phyloP scores from a whole-genome alignment of 148 eudicot species.

The Rhododendron ferrugineum region DNA sequence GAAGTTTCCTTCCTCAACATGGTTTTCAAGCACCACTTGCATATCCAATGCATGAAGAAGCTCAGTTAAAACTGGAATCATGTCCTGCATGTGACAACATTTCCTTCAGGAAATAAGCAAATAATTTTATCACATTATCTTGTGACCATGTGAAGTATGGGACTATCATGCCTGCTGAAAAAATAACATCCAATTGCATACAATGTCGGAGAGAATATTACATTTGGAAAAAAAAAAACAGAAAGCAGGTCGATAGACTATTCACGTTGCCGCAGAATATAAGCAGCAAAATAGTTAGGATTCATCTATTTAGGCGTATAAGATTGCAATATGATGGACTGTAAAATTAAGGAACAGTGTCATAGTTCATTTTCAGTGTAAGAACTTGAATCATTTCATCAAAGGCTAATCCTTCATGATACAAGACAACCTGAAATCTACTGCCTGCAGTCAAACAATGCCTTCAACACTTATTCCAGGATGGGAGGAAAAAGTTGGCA shows the following conservation, averaged over 20 bases:
- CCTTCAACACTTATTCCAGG: background rate
- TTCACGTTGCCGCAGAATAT: background rate
- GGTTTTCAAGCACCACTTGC: constrained; percentile 73
- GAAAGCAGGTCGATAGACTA: background rate
- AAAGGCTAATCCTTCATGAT: background rate
- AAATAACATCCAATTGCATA: background rate
- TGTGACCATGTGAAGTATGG: background rate
- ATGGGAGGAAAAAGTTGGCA: background rate
- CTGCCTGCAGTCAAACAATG: background rate
- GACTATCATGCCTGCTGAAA: background rate
- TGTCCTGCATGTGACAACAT: constrained; percentile 47
- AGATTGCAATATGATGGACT: background rate
- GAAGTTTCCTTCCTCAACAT: constrained; percentile 78
- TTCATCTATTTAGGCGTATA: background rate
- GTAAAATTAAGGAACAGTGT: background rate
- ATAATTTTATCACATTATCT: constrained; percentile 4
- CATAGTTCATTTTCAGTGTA: background rate
- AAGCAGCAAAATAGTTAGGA: too few relatives aligned
- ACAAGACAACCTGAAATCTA: constrained; percentile 2
- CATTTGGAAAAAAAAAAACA: background rate
- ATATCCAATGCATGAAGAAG: constrained; percentile 59
- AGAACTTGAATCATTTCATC: background rate
- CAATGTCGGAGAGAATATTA: background rate
- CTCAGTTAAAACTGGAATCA: constrained; percentile 71
- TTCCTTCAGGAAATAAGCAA: constrained; percentile 4